These are phyloP conservation scores for Annona squamosa DNA, from an alignment of 164 flowering plant genomes.

Conservation along the genomic window DNA sequence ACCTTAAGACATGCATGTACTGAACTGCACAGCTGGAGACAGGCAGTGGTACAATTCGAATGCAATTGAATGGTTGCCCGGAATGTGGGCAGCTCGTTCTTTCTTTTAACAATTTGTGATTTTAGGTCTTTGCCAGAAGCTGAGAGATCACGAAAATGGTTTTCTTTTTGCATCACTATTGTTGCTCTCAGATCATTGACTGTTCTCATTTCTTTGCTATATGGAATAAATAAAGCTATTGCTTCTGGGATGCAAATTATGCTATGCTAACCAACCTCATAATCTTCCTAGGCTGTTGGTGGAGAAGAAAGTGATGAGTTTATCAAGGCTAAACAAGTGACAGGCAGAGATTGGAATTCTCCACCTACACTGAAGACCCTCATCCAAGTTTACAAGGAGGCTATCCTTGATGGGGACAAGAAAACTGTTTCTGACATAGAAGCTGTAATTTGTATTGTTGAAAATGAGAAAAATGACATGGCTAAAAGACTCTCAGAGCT, in stretches of 20 bases:
- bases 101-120: too few relatives aligned
- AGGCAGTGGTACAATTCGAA: too few relatives aligned
- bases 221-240: background rate
- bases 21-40: too few relatives aligned
- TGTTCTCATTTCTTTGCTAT: too few relatives aligned
- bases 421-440: constrained; percentile 46
- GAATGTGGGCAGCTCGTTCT: too few relatives aligned
- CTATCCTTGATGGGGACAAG: constrained; percentile 49
- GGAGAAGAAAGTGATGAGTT: constrained; percentile 14
- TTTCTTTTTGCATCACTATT: too few relatives aligned
- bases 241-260: background rate
- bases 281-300: constrained; percentile 4
- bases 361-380: constrained; percentile 29
- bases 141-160: too few relatives aligned
- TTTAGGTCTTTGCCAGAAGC: too few relatives aligned
- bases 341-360: constrained; percentile 13
- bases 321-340: constrained; percentile 19
- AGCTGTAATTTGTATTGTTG: constrained; percentile 32
- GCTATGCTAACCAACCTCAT: background rate
- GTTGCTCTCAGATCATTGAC: background rate
- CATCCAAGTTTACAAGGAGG: constrained; percentile 53
- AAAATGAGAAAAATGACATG: constrained; percentile 53
- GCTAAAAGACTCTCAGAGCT: constrained; percentile 42
- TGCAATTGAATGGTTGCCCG: too few relatives aligned
- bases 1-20: too few relatives aligned